A percentile compares a stretch with the other conserved stretches of the same genome.
Conservation (phyloP, 768 basidiomycete genomes). For the Agaricus subrufescens region DNA sequence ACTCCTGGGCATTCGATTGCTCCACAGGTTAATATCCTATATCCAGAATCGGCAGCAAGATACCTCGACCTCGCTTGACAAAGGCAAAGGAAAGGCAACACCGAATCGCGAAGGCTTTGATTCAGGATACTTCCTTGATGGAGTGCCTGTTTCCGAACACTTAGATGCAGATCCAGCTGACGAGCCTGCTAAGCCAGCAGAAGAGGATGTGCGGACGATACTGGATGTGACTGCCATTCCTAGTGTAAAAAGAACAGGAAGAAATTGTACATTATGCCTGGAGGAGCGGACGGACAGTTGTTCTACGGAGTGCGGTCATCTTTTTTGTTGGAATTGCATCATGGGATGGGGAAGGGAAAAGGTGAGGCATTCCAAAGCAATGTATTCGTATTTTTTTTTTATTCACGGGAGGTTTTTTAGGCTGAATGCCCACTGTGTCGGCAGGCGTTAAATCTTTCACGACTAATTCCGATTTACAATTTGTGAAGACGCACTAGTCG, state of each 20-base stretch:
- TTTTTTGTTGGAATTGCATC: slow-evolving; percentile 90
- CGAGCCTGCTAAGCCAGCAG: slow-evolving; percentile 51
- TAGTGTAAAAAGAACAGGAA: slow-evolving; percentile 42
- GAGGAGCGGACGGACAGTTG: slow-evolving; percentile 81
- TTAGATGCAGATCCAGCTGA: slow-evolving; percentile 51
- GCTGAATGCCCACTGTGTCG: slow-evolving; percentile 87
- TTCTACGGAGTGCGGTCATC: slow-evolving; percentile 84
- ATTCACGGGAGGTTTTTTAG: slow-evolving; percentile 26
- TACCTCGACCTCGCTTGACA: background rate
- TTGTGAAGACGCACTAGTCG: slow-evolving; percentile 38
- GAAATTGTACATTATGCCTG: slow-evolving; percentile 80
- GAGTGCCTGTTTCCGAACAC: slow-evolving; percentile 53
- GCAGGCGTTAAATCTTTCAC: slow-evolving; percentile 64
- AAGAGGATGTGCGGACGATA: slow-evolving; percentile 66
- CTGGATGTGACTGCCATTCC: slow-evolving; percentile 58
- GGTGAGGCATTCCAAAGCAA: slow-evolving; percentile 30
- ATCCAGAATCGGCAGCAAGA: slow-evolving; percentile 27
- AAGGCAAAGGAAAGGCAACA: slow-evolving; percentile 24
- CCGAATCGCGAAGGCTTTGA: slow-evolving; percentile 13
- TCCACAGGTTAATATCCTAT: slow-evolving; percentile 53
- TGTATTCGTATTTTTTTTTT: background rate
- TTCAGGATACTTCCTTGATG: slow-evolving; percentile 49
- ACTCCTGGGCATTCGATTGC: slow-evolving; percentile 58
- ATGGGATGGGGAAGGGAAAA: slow-evolving; percentile 88
- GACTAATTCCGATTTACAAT: slow-evolving; percentile 80